These are phyloP conservation scores for Citrus sp. DNA, from an alignment of 345 rosid genomes.

Conservation along the genomic window DNA sequence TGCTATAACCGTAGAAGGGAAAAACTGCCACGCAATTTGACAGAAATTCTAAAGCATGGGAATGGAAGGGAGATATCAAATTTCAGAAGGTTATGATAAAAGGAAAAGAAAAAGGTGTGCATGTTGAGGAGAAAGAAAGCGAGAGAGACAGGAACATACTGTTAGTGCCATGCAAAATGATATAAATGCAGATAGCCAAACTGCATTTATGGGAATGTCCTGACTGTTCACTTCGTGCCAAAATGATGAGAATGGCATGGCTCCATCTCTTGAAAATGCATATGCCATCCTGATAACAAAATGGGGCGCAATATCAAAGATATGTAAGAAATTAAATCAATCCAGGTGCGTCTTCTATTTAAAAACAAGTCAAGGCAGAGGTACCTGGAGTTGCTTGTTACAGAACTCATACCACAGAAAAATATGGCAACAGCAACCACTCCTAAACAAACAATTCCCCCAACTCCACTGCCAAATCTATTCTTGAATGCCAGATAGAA, in stretches of 20 bases:
- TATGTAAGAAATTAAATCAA: not conserved
- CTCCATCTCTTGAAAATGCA: slow-evolving; percentile 98
- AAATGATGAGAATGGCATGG: slow-evolving; percentile 74
- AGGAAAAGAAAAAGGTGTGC: too few species aligned
- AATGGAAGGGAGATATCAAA: not conserved
- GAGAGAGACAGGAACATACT: slow-evolving; percentile 36
- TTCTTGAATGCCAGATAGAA: slow-evolving; percentile 79
- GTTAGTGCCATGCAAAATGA: slow-evolving; percentile 97
- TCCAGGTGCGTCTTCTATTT: not conserved
- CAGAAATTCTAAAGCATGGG: too few species aligned
- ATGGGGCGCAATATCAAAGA: slow-evolving; percentile 1
- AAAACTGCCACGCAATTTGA: too few species aligned
- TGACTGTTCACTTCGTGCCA: slow-evolving; percentile 93
- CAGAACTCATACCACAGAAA: slow-evolving; percentile 97
- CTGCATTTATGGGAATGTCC: slow-evolving; percentile 84
- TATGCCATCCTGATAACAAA: slow-evolving; percentile 75
- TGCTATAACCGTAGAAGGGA: not conserved
- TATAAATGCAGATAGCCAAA: slow-evolving; percentile 72
- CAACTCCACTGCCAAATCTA: slow-evolving; percentile 82
- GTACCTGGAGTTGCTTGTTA: slow-evolving; percentile 95
- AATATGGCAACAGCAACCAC: slow-evolving; percentile 85
- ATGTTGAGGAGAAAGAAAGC: not conserved
- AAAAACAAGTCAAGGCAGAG: not conserved
- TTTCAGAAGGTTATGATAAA: not conserved
- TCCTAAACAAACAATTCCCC: slow-evolving; percentile 87